Base-by-base conservation (phyloP, 331 rosid species). In the Malus hybrid region DNA sequence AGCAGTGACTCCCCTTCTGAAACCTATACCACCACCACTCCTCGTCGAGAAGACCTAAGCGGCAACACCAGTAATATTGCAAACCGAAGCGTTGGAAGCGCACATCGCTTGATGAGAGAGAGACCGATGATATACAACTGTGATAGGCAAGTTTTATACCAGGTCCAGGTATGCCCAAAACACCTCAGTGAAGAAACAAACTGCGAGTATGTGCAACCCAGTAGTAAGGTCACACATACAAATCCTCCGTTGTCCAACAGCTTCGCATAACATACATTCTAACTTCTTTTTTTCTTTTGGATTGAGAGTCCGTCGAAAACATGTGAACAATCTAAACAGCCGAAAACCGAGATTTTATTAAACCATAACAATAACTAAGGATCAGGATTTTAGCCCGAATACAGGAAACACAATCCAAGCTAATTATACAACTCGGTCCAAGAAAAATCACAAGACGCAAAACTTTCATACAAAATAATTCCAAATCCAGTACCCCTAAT, bases 371-470 rank as follows among this genome's bases (percentile, higher is more conserved):
- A 64, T 52, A 11, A 50, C 10, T 7, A 6, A 48, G 18, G 53
- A 64, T 46, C 33, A 36, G 7, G 32, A 24, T 19, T 57, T 42
- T 56, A 15, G 58, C 36, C 69, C 50, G 46, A 28, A 39, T n/a
- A 28, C 20, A n/a, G 66, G 80, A 69, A 62, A 36, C 71, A 57
- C 42, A 75, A 58, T 57, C 74, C 75, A 26, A 62, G 53, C 80
- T 75, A 65, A 44, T 36, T 33, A 19, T 64, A 67, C 73, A 82
- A 71, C 46, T 34, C 58, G 52, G 42, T 74, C 22, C 60, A 64
- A 67, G 22, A 29, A 82, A 63, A 76, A 74, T 63, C 50, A 28
- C 62, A 15, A 30, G 72, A 77, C 42, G 63, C 82, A 82, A 83
- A 73, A 79, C 32, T 55, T 77, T n/a, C 78, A 72, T 78, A 55